Evolutionary conservation across 1,139 yeast genomes (phyloP).

Genomic region (Arxiozyma telluris): DNA sequence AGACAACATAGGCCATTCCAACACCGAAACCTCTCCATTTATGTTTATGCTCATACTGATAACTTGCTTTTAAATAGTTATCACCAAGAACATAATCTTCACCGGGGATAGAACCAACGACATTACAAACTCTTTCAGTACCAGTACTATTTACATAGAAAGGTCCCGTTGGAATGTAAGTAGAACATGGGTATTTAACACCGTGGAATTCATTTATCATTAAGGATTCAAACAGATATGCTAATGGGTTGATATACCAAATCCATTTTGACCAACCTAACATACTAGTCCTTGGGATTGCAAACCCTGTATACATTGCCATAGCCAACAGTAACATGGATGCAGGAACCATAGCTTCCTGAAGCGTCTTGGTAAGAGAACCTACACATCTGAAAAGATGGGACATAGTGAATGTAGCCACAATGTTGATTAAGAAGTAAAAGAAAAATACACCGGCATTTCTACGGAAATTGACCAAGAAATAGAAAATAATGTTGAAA

Average conservation of each 20-base stretch:
- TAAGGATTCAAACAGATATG: constrained; percentile 59
- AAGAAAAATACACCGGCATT: constrained; percentile 63
- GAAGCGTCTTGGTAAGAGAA: constrained; percentile 48
- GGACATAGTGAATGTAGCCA: constrained; percentile 57
- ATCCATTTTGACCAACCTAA: constrained; percentile 78
- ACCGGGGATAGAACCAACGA: constrained; percentile 60
- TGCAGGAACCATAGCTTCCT: constrained; percentile 70
- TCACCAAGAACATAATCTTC: constrained; percentile 46
- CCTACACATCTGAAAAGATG: constrained; percentile 67
- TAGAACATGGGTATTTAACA: constrained; percentile 37
- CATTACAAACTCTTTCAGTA: constrained; percentile 46
- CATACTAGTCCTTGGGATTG: constrained; percentile 58
- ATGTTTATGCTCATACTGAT: constrained; percentile 49
- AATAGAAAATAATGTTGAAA: constrained; percentile 58
- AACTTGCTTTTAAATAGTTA: constrained; percentile 44
- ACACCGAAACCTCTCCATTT: constrained; percentile 85
- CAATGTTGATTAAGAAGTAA: constrained; percentile 46
- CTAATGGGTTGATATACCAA: constrained; percentile 62
- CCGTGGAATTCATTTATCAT: constrained; percentile 46
- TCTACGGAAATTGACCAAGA: constrained; percentile 58
- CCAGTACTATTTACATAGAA: constrained; percentile 35
- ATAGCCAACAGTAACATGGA: constrained; percentile 51
- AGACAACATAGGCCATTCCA: constrained; percentile 32
- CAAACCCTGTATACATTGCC: constrained; percentile 70
- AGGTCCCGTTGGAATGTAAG: constrained; percentile 46